A percentile compares a stretch with the other conserved stretches of the same genome.
Evolutionary conservation across 345 rosid genomes (phyloP).

Genomic region (Schrenkiella parvula): DNA sequence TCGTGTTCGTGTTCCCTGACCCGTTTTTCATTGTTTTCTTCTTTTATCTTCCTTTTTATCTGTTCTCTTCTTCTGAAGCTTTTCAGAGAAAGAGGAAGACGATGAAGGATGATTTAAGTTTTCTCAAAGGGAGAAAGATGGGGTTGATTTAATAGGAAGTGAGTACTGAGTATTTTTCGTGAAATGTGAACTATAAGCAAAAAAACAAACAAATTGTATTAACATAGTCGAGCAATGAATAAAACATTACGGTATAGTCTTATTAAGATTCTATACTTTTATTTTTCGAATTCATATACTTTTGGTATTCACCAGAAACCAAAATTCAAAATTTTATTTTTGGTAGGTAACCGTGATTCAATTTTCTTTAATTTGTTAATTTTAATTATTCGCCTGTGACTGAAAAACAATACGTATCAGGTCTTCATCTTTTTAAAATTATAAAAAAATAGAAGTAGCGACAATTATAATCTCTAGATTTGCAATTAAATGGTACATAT

Average conservation of each 20-base stretch:
- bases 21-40: constrained; percentile 49
- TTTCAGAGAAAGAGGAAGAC: neutral
- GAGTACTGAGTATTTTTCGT: neutral
- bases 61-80: neutral
- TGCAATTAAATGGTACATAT: no score
- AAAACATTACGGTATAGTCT: neutral
- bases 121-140: constrained; percentile 1
- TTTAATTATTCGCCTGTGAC: no score
- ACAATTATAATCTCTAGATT: no score
- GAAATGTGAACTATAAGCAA: constrained; percentile 23
- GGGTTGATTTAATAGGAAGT: constrained; percentile 22
- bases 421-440: neutral
- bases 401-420: no score
- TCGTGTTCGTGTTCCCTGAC: constrained; percentile 58
- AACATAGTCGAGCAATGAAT: neutral
- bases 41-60: neutral
- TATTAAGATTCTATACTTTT: neutral
- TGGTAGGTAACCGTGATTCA: no score
- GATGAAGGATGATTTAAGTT: constrained; percentile 5
- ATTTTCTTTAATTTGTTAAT: no score
- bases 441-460: neutral
- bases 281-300: neutral
- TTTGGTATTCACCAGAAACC: neutral
- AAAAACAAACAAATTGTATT: neutral
- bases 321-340: neutral